phyloP scores from a whole-genome alignment of 2,329 filamentous ascomycete species.

The Periconia digitata region DNA sequence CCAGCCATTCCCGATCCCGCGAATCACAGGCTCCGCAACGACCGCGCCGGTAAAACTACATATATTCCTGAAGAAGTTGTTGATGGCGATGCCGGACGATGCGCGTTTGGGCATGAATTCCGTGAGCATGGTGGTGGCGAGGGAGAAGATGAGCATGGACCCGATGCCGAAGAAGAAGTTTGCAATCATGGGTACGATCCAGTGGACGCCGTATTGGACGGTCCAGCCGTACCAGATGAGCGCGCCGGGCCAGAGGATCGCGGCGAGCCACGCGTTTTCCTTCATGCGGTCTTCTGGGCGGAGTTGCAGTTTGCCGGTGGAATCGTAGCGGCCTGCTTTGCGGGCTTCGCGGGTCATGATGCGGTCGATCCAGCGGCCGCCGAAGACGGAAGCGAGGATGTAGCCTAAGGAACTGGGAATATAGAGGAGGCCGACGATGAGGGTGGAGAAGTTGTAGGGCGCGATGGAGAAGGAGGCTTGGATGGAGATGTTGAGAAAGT shows the following conservation, averaged over 20 bases:
- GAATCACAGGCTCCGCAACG: constrained; percentile 38
- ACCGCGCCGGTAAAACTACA: constrained; percentile 41
- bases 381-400: constrained; percentile 36
- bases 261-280: constrained; percentile 45
- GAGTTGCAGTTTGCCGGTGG: constrained; percentile 37
- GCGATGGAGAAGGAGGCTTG: constrained; percentile 35
- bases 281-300: constrained; percentile 44
- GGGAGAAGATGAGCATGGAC: constrained; percentile 42
- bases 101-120: constrained; percentile 44
- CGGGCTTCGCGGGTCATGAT: constrained; percentile 45
- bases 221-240: constrained; percentile 44
- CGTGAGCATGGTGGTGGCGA: constrained; percentile 44
- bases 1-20: constrained; percentile 44
- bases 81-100: constrained; percentile 40
- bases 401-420: constrained; percentile 43
- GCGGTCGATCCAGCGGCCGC: constrained; percentile 43
- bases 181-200: constrained; percentile 40
- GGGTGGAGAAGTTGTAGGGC: constrained; percentile 40
- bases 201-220: constrained; percentile 32
- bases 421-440: constrained; percentile 43
- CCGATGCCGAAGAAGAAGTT: constrained; percentile 47
- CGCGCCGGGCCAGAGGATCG: constrained; percentile 37
- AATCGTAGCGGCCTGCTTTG: constrained; percentile 40
- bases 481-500: constrained; percentile 45
- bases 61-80: constrained; percentile 44